These are phyloP conservation scores for Moricandia arvensis DNA, from an alignment of 345 rosid species.

Conservation along the genomic window DNA sequence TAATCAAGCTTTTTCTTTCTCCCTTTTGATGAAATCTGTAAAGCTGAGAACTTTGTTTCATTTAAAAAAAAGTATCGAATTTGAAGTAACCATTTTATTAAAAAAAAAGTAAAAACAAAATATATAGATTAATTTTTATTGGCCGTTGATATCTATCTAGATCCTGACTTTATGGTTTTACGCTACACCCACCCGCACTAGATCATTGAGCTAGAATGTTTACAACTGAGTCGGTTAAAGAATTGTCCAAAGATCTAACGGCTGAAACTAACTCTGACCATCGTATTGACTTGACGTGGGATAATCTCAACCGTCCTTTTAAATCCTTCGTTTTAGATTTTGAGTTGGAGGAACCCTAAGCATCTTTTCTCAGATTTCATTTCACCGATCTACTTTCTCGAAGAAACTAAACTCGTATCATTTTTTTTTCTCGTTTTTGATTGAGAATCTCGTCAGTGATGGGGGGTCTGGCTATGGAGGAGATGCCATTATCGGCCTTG, in stretches of 20 bases:
- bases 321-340: background rate
- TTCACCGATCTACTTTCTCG: conserved; percentile 9
- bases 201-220: background rate
- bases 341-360: background rate
- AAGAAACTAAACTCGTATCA: background rate
- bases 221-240: conserved; percentile 14
- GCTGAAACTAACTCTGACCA: background rate
- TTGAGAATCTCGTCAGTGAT: conserved; percentile 8
- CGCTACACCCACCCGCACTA: background rate
- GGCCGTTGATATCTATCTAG: background rate
- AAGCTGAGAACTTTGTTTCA: conserved; percentile 37
- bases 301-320: background rate
- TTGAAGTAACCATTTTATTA: background rate
- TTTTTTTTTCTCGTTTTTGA: background rate
- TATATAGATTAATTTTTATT: background rate
- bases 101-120: background rate
- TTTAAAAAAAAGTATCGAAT: conserved; percentile 11
- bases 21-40: conserved; percentile 42
- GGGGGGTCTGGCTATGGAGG: conserved; percentile 57
- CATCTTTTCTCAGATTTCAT: background rate
- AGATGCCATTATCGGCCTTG: conserved; percentile 62
- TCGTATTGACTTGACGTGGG: background rate
- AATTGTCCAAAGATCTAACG: conserved; percentile 20
- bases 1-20: conserved; percentile 15
- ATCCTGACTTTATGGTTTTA: background rate